Evolutionary conservation across 2,329 filamentous ascomycete genomes (phyloP), one percentile per base, ranked within the genome.

Genomic region (Penicillium occitanis): DNA sequence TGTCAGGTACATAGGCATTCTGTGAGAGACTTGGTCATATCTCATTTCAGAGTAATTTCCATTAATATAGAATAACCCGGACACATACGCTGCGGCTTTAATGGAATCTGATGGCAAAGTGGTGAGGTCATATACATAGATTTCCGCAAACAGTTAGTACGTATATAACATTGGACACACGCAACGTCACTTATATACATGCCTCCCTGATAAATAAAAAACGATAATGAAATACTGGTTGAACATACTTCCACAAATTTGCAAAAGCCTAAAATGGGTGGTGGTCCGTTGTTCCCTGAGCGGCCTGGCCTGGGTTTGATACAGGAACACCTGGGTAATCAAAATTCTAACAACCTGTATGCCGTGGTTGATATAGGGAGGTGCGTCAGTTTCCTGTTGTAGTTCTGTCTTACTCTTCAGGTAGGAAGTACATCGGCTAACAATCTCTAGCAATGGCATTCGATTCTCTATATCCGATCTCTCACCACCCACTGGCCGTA

Each of bases 391-490:
- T 25, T 25, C 25, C 25, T 25, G 25, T 25, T 25, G 3, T 25
- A 59, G 57, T 19, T 25, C 17, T 17, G 22, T n/a, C 17, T 33
- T 17, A 25, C 25, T 25, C 46, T 30, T 60, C 14, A 7, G 40
- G 14, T 44, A 60, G 11, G n/a, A 57, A 19, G 22, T 14, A 33
- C 48, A 50, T 19, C 13, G 25, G 61, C 42, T 42, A 42, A 64
- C 35, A n/a, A 14, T 33, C 14, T 46, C 10, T 19, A 77, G 92
- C 82, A 97, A 97, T 82, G 93, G 93, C 72, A 93, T 97, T 72
- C 91, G 93, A 66, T 96, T 96, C 82, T 94, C 92, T 53, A 92
- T 97, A 73, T 91, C 92, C 8, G 89, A 92, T 70, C 84, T 96
- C 22, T 85, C 88, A 5, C 88, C 90, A 30, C 86, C 88, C 2